Percentiles rank a stretch among this genome's conserved stretches.
Conservation (phyloP, 1,284 basidiomycete species). For the Schizophyllum amplum region DNA sequence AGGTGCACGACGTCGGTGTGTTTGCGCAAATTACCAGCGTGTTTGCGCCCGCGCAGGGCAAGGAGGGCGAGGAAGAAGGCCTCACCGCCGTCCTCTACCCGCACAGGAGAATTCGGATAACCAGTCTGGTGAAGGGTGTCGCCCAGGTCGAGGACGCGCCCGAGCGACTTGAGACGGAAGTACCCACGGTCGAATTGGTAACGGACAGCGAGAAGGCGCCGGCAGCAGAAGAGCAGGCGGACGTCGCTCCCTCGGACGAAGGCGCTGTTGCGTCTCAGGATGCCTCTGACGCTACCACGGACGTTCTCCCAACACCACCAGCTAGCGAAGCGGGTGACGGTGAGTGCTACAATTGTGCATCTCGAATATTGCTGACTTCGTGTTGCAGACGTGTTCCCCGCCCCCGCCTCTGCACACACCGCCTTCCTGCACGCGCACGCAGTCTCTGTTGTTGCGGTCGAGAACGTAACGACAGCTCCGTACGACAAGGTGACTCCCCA, state of each 20-base stretch:
- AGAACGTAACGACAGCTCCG: constrained; percentile 75
- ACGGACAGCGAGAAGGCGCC: not conserved
- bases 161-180: not conserved
- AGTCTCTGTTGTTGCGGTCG: constrained; percentile 88
- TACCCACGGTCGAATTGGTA: not conserved
- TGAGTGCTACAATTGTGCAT: constrained; percentile 15
- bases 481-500: constrained; percentile 56
- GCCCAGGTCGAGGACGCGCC: constrained; percentile 41
- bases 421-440: constrained; percentile 87
- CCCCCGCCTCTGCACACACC: constrained; percentile 62
- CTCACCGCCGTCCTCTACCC: constrained; percentile 95
- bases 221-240: not conserved
- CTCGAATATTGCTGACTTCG: constrained; percentile 1
- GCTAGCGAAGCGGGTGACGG: constrained; percentile 16
- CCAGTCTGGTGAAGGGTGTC: constrained; percentile 69
- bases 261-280: not conserved
- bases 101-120: constrained; percentile 87
- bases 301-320: constrained; percentile 40
- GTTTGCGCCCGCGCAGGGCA: constrained; percentile 67
- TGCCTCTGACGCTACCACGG: constrained; percentile 9
- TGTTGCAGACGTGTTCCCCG: constrained; percentile 8
- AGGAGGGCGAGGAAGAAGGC: constrained; percentile 72
- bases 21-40: constrained; percentile 98
- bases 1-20: constrained; percentile 91
- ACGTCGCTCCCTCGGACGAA: not conserved